A percentile compares a stretch with the other conserved stretches of the same genome.
These are phyloP conservation scores for Dipteronia dyeriana DNA, from an alignment of 345 rosid species.

Conservation along the genomic window DNA sequence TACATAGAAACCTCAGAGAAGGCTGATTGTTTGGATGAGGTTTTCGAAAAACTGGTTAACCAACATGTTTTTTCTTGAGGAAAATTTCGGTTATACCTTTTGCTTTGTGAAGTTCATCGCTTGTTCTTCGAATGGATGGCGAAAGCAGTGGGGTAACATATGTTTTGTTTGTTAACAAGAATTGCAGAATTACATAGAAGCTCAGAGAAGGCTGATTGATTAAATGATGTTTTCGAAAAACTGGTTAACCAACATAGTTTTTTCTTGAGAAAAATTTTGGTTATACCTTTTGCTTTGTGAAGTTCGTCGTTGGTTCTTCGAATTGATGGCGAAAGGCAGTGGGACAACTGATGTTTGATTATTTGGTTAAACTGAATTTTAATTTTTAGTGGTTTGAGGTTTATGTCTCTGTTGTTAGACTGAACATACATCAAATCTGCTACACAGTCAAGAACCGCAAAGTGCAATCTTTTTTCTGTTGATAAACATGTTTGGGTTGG, in stretches of 20 bases:
- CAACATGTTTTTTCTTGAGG: background rate
- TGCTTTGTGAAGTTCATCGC: background rate
- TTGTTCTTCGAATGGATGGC: background rate
- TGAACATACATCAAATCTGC: background rate
- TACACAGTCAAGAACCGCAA: background rate
- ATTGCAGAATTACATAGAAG: background rate
- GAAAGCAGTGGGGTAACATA: background rate
- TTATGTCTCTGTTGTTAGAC: background rate
- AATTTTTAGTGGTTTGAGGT: background rate
- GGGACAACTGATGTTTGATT: background rate
- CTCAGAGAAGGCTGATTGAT: background rate
- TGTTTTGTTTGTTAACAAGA: background rate
- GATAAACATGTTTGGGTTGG: background rate
- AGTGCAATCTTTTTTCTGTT: background rate
- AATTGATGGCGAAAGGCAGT: background rate
- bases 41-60: background rate
- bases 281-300: background rate
- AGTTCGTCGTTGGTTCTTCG: background rate
- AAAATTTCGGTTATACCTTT: background rate
- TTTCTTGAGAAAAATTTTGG: background rate
- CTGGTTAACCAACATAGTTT: background rate
- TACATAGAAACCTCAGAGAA: background rate
- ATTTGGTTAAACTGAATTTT: background rate
- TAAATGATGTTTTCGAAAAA: background rate
- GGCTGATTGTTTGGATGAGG: background rate